phyloP scores from a whole-genome alignment of 2,329 filamentous ascomycete genomes.

The Xylariomycetidae sp. region DNA sequence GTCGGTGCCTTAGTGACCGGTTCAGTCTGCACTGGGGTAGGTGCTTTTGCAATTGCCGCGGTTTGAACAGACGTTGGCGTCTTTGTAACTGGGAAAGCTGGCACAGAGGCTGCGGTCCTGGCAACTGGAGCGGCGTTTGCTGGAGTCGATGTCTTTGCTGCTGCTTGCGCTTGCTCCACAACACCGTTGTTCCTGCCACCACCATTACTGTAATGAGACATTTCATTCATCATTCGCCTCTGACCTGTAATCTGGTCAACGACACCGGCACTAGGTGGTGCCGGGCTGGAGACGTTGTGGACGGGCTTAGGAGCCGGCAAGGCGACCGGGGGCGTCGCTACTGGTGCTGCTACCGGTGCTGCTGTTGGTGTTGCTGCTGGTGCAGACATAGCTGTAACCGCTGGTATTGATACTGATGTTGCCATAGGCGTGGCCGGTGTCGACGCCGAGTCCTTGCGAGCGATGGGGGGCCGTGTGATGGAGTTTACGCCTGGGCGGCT shows the following conservation, averaged over 20 bases:
- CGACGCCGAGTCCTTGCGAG: conserved; percentile 12
- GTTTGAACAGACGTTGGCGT: too few species aligned
- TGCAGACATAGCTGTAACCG: conserved; percentile 4
- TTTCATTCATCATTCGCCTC: conserved; percentile 14
- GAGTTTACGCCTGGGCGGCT: conserved; percentile 17
- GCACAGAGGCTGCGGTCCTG: too few species aligned
- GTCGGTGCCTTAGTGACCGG: conserved; percentile 7
- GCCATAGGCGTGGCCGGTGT: conserved; percentile 7
- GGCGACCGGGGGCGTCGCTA: background rate
- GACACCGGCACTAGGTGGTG: conserved; percentile 25
- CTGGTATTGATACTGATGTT: conserved; percentile 7
- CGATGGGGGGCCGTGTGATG: conserved; percentile 16
- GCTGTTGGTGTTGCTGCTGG: conserved; percentile 2
- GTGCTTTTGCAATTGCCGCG: too few species aligned
- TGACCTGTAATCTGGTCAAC: conserved; percentile 23
- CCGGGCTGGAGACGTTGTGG: conserved; percentile 22
- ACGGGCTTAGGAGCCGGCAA: conserved; percentile 9
- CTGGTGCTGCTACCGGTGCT: conserved; percentile 1
- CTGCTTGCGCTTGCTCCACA: background rate
- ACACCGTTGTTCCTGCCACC: too few species aligned
- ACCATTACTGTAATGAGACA: conserved; percentile 1
- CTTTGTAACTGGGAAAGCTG: background rate
- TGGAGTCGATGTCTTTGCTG: too few species aligned
- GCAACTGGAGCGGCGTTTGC: too few species aligned
- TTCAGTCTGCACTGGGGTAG: conserved; percentile 6